Evolutionary conservation across 2,329 filamentous ascomycete species (phyloP), one percentile per base, ranked within the genome.

Genomic region (Metarhizium anisopliae): DNA sequence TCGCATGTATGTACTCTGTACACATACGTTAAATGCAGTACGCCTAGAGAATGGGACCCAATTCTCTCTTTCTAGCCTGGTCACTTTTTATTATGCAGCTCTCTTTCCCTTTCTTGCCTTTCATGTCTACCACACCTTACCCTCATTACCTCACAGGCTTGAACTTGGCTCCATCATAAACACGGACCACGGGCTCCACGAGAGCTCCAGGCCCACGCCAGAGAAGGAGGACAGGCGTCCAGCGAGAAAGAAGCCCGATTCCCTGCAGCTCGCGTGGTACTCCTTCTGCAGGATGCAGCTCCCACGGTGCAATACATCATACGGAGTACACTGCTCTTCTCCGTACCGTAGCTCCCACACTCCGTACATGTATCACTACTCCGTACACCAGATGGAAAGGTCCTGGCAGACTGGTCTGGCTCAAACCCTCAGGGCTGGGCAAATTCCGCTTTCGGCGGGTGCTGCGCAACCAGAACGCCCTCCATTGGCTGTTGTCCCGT

Each of bases 181-280:
- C 49, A 14, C 16, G 32, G 14, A 16, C 20, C 35, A 14, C 45
- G 25, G 50, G 20, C 50, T 56, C 50, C 50, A 56, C 50, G 43
- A 52, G 20, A 50, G n/a, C 54, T 52, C 50, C 47, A 52, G 50
- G 50, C 50, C 54, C 42, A 30, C 43, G 47, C 20, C 20, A 38
- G 45, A 36, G 38, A 47, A 42, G 53, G 32, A 38, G 45, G 43
- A 13, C 53, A 40, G 50, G 36, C 40, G 36, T n/a, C 35, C 38
- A 16, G 8, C 30, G 10, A 7, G 43, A 42, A 30, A 16, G 13
- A 25, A 32, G 53, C 38, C 54, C 40, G 43, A 56, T 54, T 59
- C 59, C 56, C 63, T 65, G 61, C 64, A 62, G 58, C 54, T 59
- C 58, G 61, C 56, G 55, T 61, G 60, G 55, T 61, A 56, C 59